These are phyloP conservation scores for Coffea canephora DNA, from an alignment of 257 asterid genomes.

Conservation along the genomic window DNA sequence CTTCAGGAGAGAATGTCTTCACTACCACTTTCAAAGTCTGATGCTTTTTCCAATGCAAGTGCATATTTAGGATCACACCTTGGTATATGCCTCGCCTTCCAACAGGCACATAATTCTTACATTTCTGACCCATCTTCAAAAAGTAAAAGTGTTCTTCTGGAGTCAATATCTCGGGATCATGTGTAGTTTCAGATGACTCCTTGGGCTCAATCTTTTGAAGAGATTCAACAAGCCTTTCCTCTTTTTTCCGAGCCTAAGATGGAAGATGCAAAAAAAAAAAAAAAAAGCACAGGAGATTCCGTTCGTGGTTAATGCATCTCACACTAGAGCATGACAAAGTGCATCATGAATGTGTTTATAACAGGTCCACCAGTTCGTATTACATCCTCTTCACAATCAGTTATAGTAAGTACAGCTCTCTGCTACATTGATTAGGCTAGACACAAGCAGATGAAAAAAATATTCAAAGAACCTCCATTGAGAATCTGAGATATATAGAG, in stretches of 20 bases:
- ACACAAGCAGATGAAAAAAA: background rate
- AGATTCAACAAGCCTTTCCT: conserved; percentile 68
- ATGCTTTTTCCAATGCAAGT: conserved; percentile 98
- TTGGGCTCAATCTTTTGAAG: conserved; percentile 84
- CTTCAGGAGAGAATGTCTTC: conserved; percentile 86
- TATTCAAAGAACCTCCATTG: background rate
- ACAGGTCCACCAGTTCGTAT: background rate
- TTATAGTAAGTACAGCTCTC: background rate
- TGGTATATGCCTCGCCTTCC: conserved; percentile 92
- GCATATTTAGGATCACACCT: conserved; percentile 98
- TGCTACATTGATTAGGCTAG: background rate
- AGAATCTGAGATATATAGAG: background rate
- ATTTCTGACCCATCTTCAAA: conserved; percentile 87
- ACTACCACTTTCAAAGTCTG: conserved; percentile 84
- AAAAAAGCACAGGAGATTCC: conserved; percentile 16
- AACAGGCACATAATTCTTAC: conserved; percentile 93
- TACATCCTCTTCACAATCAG: background rate
- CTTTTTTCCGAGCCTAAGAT: conserved; percentile 73
- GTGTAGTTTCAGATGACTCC: conserved; percentile 67
- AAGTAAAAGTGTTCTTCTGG: conserved; percentile 98
- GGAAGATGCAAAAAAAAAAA: conserved; percentile 15
- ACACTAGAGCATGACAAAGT: background rate
- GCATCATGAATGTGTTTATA: background rate
- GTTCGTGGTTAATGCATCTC: background rate
- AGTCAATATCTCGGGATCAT: conserved; percentile 96